A percentile compares a stretch with the other conserved stretches of the same genome.
phyloP scores from a whole-genome alignment of 352 stramenopile genomes.

The Aphanomyces euteiches region DNA sequence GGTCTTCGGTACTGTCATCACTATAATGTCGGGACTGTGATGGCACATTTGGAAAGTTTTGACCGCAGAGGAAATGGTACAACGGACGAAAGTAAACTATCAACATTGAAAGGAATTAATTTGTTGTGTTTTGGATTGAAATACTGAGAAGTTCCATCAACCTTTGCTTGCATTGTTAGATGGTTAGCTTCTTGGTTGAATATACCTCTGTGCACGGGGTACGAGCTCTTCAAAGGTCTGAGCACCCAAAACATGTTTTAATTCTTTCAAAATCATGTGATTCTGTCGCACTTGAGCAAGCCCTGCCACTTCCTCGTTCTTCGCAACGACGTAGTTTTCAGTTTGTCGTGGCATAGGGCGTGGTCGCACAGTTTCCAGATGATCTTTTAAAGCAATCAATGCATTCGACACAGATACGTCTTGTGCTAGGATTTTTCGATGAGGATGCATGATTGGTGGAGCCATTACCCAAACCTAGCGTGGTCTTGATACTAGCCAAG shows the following conservation, averaged over 20 bases:
- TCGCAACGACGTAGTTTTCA: conserved; percentile 67
- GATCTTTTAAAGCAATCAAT: background rate
- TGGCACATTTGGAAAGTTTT: too few relatives aligned
- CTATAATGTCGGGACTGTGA: too few relatives aligned
- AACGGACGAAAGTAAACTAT: too few relatives aligned
- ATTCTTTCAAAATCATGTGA: conserved; percentile 58
- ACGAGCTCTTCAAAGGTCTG: conserved; percentile 70
- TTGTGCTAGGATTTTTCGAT: conserved; percentile 2
- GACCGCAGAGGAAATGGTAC: too few relatives aligned
- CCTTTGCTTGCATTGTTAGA: background rate
- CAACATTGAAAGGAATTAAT: background rate
- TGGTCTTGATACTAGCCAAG: conserved; percentile 50
- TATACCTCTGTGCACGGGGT: conserved; percentile 53
- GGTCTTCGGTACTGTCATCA: too few relatives aligned
- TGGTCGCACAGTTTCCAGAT: conserved; percentile 31
- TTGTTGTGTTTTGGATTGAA: conserved; percentile 47
- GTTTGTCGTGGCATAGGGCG: conserved; percentile 17
- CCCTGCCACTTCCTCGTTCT: conserved; percentile 43
- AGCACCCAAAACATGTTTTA: conserved; percentile 75
- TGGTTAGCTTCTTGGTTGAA: too few relatives aligned
- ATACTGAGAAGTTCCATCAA: conserved; percentile 79
- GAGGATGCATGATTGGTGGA: too few relatives aligned
- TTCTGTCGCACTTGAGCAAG: conserved; percentile 72
- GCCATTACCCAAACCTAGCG: conserved; percentile 57
- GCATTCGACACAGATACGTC: conserved; percentile 3